Base-by-base conservation (phyloP, 208 protist species). In the Eutreptiella sp. region DNA sequence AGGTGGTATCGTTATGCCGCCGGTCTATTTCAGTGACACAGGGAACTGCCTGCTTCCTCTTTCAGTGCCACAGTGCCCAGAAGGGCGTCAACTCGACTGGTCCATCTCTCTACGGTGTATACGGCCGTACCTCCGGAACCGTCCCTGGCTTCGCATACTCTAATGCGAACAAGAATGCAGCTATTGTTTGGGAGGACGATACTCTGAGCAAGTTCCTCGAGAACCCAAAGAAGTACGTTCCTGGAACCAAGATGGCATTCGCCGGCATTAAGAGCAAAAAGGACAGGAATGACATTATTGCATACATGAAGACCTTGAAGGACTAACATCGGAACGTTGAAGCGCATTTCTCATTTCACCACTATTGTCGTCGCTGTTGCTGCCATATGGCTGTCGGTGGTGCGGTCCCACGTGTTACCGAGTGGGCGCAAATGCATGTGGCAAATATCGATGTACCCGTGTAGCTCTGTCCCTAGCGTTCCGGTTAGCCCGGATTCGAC, bases 211-310 rank as follows among this genome's bases (percentile, higher is more conserved):
- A 92, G 34, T 97, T 96, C 66, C 75, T 97, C 35, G 78, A 91
- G 73, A 94, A 97, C 70, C 93, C 93, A 50, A 97, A 97, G 86
- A 97, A 97, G 84, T 96, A 93, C 70, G 94, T 96, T 76, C 92
- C 92, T 27, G 90, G 89, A 54, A 97, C 88, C 48, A 97, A 97
- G 80, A 97, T 97, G 93, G 91, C 89, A 34, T 97, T 97, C 59
- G 88, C 89, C 33, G 92, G 93, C 53, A 58, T 97, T 27, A 94
- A 95, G 70, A 94, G 90, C 66, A 77, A 72, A 27, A 77, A 88
- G 60, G 92, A 96, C 63, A 80, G 92, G 61, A 82, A 82, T 14
- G 90, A 96, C 71, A 77, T 95, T 53, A 94, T 95, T 61, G 81
- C 89, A 35, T 96, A 92, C 85, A 73, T 96, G 35, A 76, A 91